phyloP scores from a whole-genome alignment of 352 stramenopile genomes.

The Phytophthora multivora region DNA sequence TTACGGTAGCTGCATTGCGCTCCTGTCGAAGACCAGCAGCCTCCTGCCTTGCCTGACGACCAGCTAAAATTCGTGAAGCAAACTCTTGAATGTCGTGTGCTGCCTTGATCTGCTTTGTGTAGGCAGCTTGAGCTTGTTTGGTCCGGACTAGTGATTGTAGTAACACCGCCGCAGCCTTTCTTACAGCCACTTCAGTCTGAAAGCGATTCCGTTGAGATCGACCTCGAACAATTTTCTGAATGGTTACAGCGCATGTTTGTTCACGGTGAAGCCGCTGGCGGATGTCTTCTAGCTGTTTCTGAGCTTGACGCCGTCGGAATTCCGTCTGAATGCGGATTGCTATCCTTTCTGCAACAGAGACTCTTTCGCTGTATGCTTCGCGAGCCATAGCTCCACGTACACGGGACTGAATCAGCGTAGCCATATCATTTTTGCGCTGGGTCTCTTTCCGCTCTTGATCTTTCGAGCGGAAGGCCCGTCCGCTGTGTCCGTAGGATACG shows the following conservation, averaged over 20 bases:
- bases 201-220: conserved; percentile 41
- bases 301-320: conserved; percentile 38
- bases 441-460: conserved; percentile 31
- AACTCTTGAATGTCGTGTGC: conserved; percentile 40
- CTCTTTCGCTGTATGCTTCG: conserved; percentile 29
- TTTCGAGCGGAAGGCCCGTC: conserved; percentile 33
- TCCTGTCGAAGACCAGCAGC: conserved; percentile 17
- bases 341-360: conserved; percentile 32
- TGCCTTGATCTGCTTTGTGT: conserved; percentile 33
- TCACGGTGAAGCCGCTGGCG: conserved; percentile 31
- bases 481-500: conserved; percentile 24
- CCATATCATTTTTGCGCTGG: conserved; percentile 49
- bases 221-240: conserved; percentile 50
- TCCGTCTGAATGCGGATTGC: conserved; percentile 41
- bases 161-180: conserved; percentile 32
- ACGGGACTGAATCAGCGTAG: conserved; percentile 44
- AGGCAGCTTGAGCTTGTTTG: conserved; percentile 31
- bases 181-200: conserved; percentile 23
- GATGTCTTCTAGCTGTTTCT: conserved; percentile 31
- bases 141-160: conserved; percentile 48
- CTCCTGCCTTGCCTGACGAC: conserved; percentile 22
- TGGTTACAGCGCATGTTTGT: conserved; percentile 32
- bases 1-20: conserved; percentile 26
- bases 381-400: conserved; percentile 48
- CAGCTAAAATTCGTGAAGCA: conserved; percentile 25